These are phyloP conservation scores for Grifola frondosa DNA, from an alignment of 1,284 basidiomycete species.

Conservation along the genomic window DNA sequence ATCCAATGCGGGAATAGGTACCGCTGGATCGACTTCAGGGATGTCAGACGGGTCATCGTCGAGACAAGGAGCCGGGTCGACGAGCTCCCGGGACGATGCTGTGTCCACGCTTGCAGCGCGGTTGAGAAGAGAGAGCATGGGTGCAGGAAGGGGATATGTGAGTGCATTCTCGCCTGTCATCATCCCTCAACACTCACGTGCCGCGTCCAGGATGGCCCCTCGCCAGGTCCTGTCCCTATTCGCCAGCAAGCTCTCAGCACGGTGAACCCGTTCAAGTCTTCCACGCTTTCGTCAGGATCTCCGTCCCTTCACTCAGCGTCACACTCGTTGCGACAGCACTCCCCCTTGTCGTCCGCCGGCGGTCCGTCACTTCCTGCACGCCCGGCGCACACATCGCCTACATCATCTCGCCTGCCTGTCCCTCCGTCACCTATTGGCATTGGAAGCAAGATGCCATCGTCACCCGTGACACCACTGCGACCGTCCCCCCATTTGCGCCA, in stretches of 20 bases:
- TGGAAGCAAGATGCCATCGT: slow-evolving; percentile 28
- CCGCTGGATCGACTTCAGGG: slow-evolving; percentile 36
- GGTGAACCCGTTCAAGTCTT: slow-evolving; percentile 68
- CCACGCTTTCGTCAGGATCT: slow-evolving; percentile 57
- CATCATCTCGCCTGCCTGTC: slow-evolving; percentile 41
- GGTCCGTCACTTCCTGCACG: slow-evolving; percentile 36
- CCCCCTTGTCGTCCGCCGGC: slow-evolving; percentile 36
- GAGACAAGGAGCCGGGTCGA: slow-evolving; percentile 36
- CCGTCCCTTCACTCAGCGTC: slow-evolving; percentile 50
- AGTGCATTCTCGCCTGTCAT: slow-evolving; percentile 7
- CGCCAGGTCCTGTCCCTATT: slow-evolving; percentile 50
- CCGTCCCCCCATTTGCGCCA: slow-evolving; percentile 49
- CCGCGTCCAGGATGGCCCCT: slow-evolving; percentile 32
- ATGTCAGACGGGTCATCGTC: slow-evolving; percentile 41
- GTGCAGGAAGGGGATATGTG: slow-evolving; percentile 35
- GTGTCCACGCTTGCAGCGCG: slow-evolving; percentile 35
- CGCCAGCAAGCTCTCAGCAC: slow-evolving; percentile 51
- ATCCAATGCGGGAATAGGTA: slow-evolving; percentile 27
- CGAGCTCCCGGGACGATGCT: slow-evolving; percentile 40
- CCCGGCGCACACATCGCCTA: slow-evolving; percentile 37
- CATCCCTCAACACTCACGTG: slow-evolving; percentile 3
- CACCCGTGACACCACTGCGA: slow-evolving; percentile 33
- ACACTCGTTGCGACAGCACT: slow-evolving; percentile 45
- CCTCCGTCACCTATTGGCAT: slow-evolving; percentile 44
- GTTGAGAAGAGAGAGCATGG: slow-evolving; percentile 43